Conservation (phyloP, 208 protist genomes). For the Balamuthia mandrillaris region DNA sequence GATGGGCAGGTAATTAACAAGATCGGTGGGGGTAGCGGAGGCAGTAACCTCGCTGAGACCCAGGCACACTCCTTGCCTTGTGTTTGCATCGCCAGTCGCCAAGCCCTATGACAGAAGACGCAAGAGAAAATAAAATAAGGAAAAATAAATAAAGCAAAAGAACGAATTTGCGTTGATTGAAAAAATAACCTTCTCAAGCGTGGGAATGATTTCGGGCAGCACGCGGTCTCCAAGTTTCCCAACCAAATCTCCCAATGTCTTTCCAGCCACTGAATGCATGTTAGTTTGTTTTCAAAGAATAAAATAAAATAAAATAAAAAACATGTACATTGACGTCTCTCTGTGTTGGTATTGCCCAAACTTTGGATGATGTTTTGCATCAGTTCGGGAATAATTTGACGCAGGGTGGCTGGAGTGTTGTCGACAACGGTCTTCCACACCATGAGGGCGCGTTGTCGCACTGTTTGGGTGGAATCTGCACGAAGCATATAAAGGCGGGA, state of each 20-base stretch:
- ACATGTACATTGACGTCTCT: neutral
- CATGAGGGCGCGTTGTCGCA: slow-evolving; percentile 68
- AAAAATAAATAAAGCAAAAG: neutral
- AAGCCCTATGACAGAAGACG: slow-evolving; percentile 26
- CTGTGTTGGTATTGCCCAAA: slow-evolving; percentile 44
- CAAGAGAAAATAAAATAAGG: neutral
- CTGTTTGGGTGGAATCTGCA: slow-evolving; percentile 60
- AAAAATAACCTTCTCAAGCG: slow-evolving; percentile 57
- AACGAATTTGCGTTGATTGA: neutral
- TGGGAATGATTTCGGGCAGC: slow-evolving; percentile 76
- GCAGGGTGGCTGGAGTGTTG: slow-evolving; percentile 71
- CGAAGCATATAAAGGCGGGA: slow-evolving; percentile 76
- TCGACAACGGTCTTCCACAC: slow-evolving; percentile 80
- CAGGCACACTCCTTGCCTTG: slow-evolving; percentile 72
- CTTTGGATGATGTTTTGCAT: slow-evolving; percentile 63
- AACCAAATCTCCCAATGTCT: slow-evolving; percentile 72
- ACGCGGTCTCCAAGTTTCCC: slow-evolving; percentile 74
- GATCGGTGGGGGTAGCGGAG: neutral
- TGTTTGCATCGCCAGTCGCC: neutral
- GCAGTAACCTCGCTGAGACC: slow-evolving; percentile 76
- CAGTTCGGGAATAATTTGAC: slow-evolving; percentile 63
- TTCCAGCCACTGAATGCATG: slow-evolving; percentile 51
- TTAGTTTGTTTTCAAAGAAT: no score
- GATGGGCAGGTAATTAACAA: slow-evolving; percentile 30
- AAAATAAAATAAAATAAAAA: no score